A percentile compares a stretch with the other conserved stretches of the same genome.
Conservation (phyloP, 148 eudicot genomes). For the Rhododendron henanense region DNA sequence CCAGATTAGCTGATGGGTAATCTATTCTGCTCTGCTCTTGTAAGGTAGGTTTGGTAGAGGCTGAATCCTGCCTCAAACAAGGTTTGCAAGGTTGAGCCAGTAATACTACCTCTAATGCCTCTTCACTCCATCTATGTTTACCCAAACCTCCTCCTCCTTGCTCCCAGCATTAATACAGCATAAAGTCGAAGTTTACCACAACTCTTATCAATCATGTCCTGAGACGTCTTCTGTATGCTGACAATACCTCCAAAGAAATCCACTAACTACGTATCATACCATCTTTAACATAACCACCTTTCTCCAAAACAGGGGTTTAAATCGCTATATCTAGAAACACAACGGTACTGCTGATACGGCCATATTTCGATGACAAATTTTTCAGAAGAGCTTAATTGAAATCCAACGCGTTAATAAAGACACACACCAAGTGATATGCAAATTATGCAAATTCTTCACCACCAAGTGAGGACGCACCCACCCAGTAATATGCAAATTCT, state of each 20-base stretch:
- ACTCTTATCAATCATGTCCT: neutral
- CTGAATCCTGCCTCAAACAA: neutral
- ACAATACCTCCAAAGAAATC: neutral
- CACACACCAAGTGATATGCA: neutral
- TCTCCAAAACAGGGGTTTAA: neutral
- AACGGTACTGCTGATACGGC: neutral
- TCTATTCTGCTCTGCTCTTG: neutral
- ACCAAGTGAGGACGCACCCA: neutral
- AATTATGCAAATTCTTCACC: neutral
- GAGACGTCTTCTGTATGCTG: neutral
- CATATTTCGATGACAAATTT: neutral
- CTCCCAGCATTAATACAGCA: neutral
- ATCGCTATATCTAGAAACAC: neutral
- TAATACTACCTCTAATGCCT: neutral
- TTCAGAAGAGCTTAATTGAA: neutral
- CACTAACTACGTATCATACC: neutral
- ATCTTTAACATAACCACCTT: neutral
- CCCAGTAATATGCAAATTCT: neutral
- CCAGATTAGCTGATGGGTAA: neutral
- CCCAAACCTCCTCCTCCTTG: neutral
- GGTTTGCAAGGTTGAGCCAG: neutral
- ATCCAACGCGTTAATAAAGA: neutral
- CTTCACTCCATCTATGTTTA: neutral
- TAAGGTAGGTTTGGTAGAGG: neutral
- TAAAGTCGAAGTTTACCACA: neutral